Evolutionary conservation across 2,329 filamentous ascomycete species (phyloP), one percentile per base, ranked within the genome.

Genomic region (Apiospora sp.): DNA sequence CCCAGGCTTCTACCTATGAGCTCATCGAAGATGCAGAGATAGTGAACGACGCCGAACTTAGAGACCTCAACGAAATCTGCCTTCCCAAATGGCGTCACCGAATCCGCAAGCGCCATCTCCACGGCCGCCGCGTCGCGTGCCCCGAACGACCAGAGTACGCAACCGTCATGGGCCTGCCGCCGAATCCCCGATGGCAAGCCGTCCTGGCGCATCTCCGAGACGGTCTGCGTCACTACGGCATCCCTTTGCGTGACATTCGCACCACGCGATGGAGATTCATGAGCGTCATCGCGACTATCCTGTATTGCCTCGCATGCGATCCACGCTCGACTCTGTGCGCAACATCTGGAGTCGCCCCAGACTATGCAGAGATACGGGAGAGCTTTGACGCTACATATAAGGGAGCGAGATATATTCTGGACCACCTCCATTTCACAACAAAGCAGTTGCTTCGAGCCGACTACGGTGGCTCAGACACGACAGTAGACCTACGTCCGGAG

Each of bases 161-260:
- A 37, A 61, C 16, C 14, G 54, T 10, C 27, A 22, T 61, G 54
- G 54, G 16, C 27, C 16, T 22, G 27, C 54, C 27, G 2, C 54
- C 54, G 3, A 34, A 61, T 16, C 27, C 27, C 16, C 5, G 54
- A 34, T 61, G 37, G 67, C 74, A 73, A 12, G 70, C 70, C 4
- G 51, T 58, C 5, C 27, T 61, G 13, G 27, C 10, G 4, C 27
- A 34, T 34, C 27, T 61, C 6, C 27, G 54, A 61, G 54, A 61
- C 27, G 16, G 16, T 16, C 16, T 61, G 54, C 27, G 7, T 6
- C 14, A 5, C 1, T 16, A 34, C 3, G 6, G 54, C 0, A 3
- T 61, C 5, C 1, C 16, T 22, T 7, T 19, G 0, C 4, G 10
- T 12, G 6, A 61, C 13, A 4, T 61, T 37, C 19, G 13, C 54